Conservation (phyloP, 768 basidiomycete genomes). For the Hypholoma fasciculare region DNA sequence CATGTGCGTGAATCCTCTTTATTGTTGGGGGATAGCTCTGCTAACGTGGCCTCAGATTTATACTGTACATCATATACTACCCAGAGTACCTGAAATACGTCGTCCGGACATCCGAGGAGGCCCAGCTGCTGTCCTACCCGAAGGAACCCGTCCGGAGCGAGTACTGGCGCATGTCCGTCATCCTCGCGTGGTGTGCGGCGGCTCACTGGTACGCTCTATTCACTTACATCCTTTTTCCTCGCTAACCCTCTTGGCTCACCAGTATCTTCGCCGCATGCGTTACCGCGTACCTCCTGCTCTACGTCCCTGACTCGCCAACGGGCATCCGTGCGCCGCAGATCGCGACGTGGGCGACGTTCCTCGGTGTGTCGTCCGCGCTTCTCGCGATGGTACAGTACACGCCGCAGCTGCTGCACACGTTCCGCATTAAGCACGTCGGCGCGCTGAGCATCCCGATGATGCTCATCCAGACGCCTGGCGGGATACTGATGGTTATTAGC, state of each 20-base stretch:
- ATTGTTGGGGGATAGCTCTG: neutral
- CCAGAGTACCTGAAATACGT: constrained; percentile 79
- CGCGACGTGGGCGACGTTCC: constrained; percentile 75
- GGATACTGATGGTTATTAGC: constrained; percentile 81
- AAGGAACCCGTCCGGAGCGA: constrained; percentile 55
- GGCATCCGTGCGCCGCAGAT: constrained; percentile 32
- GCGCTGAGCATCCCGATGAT: constrained; percentile 95
- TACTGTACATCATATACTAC: constrained; percentile 92
- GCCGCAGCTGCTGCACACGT: constrained; percentile 86
- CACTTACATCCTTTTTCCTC: too few species aligned
- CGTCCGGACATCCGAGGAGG: constrained; percentile 16
- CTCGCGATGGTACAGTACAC: constrained; percentile 86
- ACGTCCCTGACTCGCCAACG: constrained; percentile 33
- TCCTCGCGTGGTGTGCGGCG: constrained; percentile 68
- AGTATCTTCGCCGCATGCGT: constrained; percentile 59
- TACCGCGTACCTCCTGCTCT: constrained; percentile 61
- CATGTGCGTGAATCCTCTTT: constrained; percentile 56
- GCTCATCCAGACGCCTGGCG: constrained; percentile 91
- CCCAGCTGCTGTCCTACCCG: constrained; percentile 33
- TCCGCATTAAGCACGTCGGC: constrained; percentile 77
- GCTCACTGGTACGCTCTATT: constrained; percentile 68
- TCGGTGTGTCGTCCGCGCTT: constrained; percentile 78
- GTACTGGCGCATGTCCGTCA: constrained; percentile 79
- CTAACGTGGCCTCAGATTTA: constrained; percentile 49
- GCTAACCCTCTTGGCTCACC: neutral